Evolutionary conservation across 148 eudicot genomes (phyloP), one percentile per base, ranked within the genome.

Genomic region (Silene latifolia): DNA sequence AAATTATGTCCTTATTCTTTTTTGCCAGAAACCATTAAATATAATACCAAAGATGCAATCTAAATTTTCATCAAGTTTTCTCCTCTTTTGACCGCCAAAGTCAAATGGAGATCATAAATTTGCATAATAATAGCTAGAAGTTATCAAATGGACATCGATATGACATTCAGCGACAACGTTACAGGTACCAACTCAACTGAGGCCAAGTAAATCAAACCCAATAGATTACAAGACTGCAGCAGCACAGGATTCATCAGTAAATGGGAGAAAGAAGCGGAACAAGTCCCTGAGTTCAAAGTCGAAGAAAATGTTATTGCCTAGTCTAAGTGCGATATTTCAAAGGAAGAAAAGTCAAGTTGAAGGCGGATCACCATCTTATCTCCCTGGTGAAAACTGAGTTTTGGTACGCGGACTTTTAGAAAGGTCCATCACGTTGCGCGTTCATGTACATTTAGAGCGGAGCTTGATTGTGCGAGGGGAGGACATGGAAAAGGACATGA

Each of bases 281-380:
- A 88, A 83, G 42, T 63, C 78, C 10, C 88, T 82, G 77, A 82
- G 79, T 75, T 87, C 86, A 29, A 63, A 83, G 20, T 58, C 90
- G 3, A 92, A 87, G 76, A 90, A 88, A 80, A 78, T 59, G 47
- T 80, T 90, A 25, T 72, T 86, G 80, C 94, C 94, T 3, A 89
- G 73, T 81, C 60, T 96, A 67, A 85, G 86, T 65, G 85, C 89
- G 61, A 84, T 96, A 58, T 92, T 96, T 64, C 86, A 79, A 56
- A 90, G 83, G 89, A 94, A 94, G 89, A 90, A 85, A 76, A 86
- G 80, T 69, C 86, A 80, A 68, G 78, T 76, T 1, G 96, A 84
- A 73, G 86, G 86, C 17, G 88, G 84, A 48, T 85, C 91, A 11
- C 93, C 91, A 23, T 89, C 97, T 74, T 85, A 83, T 85, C 77